Evolutionary conservation across 352 stramenopile species (phyloP), one percentile per base, ranked within the genome.

Genomic region (Phytophthora podocarpi): DNA sequence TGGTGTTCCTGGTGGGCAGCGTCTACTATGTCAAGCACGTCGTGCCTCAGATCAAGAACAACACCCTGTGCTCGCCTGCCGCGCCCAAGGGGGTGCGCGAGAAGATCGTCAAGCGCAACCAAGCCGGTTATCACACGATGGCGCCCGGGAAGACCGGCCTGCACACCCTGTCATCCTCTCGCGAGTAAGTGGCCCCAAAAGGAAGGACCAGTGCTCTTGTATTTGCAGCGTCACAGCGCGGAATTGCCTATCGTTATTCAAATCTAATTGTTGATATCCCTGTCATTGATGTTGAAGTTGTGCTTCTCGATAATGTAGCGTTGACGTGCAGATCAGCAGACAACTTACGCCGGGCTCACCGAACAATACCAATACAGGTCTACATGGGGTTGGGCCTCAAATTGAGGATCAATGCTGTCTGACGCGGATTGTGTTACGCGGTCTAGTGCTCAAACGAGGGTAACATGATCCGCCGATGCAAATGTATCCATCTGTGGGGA

Each of bases 1-100:
- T 82, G 26, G 78, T 83, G 34, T 89, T 89, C 40, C 59, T 53
- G 41, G 24, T 79, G 15, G 81, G 74, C n/a, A 69, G 58, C 6
- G 43, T 74, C 16, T 88, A 85, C 58, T 85, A 72, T 50, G 66
- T 76, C 48, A 63, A 64, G 45, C 41, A 59, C 23, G 70, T 78
- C n/a, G 37, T 59, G 21, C 66, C 70, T 9, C 68, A 67, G 10
- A 57, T 77, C 18, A 53, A 54, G n/a, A 46, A 42, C 27, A 69
- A 54, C 34, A 49, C 20, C 0, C 23, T 59, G 28, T 65, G 36
- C 36, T 64, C 67, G 15, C 67, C 67, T 21, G 47, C 43, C 3
- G 49, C 45, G 3, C 42, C 54, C 21, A 75, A 75, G 55, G 52
- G 62, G 6, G 62, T 75, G 24, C 61, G 56, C n/a, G 61, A 75